Conservation (phyloP, 306 rosid genomes). For the Vigna unguiculata region DNA sequence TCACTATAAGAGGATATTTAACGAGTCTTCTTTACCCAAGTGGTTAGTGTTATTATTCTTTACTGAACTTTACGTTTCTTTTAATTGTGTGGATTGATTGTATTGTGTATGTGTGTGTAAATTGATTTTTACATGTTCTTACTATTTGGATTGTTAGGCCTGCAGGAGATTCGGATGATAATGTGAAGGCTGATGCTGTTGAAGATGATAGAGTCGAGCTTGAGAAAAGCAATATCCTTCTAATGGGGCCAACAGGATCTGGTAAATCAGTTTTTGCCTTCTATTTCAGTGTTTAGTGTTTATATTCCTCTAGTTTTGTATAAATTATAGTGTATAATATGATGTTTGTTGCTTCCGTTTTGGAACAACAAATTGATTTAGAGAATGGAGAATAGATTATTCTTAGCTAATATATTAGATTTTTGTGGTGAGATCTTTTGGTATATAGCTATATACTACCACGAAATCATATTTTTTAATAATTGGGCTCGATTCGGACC, state of each 20-base stretch:
- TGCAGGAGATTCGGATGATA: conserved; percentile 68
- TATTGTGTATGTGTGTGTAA: background rate
- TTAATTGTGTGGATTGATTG: background rate
- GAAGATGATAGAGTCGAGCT: conserved; percentile 91
- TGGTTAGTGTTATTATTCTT: conserved; percentile 61
- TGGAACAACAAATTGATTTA: conserved; percentile 8
- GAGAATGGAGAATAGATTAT: background rate
- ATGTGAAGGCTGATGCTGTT: conserved; percentile 50
- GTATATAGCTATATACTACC: background rate
- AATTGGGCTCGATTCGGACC: too few species aligned
- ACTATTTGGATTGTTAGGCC: conserved; percentile 74
- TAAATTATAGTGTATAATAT: background rate
- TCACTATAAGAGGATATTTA: conserved; percentile 86
- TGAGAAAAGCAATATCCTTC: conserved; percentile 96
- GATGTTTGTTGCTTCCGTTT: background rate
- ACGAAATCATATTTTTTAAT: background rate
- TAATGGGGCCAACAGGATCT: conserved; percentile 99
- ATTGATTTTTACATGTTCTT: conserved; percentile 52
- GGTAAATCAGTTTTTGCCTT: conserved; percentile 61
- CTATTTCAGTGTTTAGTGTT: background rate
- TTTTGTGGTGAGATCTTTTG: conserved; percentile 19
- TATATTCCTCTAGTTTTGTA: background rate
- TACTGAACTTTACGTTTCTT: background rate
- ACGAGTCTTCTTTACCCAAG: conserved; percentile 66
- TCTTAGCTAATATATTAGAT: background rate